Conservation (phyloP, 1,284 basidiomycete genomes). For the Calocybe gambosa region DNA sequence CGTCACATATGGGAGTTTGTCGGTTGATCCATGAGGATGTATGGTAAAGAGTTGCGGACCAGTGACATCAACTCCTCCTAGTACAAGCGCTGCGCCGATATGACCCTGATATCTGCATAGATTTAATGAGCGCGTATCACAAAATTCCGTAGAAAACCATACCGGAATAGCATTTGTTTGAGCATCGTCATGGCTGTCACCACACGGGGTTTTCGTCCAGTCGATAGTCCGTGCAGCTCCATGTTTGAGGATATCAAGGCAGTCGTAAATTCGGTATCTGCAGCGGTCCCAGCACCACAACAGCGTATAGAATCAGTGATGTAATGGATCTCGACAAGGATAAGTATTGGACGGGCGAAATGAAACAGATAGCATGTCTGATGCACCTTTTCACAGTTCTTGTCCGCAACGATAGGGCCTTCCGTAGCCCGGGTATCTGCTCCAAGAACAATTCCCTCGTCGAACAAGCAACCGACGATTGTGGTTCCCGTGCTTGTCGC, state of each 20-base stretch:
- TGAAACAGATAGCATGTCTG: not conserved
- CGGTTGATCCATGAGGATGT: constrained; percentile 94
- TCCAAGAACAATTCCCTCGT: constrained; percentile 91
- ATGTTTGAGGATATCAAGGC: constrained; percentile 92
- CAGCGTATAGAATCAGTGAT: constrained; percentile 93
- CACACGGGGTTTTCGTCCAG: constrained; percentile 83
- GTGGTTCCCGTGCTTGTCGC: constrained; percentile 97
- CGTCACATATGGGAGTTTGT: constrained; percentile 98
- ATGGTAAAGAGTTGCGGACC: constrained; percentile 97
- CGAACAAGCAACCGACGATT: constrained; percentile 94
- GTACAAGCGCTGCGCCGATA: constrained; percentile 91
- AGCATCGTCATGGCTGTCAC: constrained; percentile 99
- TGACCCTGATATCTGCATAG: constrained; percentile 81
- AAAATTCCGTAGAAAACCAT: constrained; percentile 1
- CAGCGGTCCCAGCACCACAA: constrained; percentile 97
- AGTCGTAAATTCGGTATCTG: constrained; percentile 95
- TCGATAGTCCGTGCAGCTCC: constrained; percentile 80
- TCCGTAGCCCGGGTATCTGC: constrained; percentile 96
- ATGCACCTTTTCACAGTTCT: constrained; percentile 97
- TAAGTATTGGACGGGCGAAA: not conserved
- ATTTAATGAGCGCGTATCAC: not conserved
- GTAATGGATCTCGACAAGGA: constrained; percentile 82
- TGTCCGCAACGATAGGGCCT: constrained; percentile 95
- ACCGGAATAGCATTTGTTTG: constrained; percentile 59
- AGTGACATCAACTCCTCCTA: constrained; percentile 93